phyloP scores from a whole-genome alignment of 331 rosid species.

The Phaseolus coccineus region DNA sequence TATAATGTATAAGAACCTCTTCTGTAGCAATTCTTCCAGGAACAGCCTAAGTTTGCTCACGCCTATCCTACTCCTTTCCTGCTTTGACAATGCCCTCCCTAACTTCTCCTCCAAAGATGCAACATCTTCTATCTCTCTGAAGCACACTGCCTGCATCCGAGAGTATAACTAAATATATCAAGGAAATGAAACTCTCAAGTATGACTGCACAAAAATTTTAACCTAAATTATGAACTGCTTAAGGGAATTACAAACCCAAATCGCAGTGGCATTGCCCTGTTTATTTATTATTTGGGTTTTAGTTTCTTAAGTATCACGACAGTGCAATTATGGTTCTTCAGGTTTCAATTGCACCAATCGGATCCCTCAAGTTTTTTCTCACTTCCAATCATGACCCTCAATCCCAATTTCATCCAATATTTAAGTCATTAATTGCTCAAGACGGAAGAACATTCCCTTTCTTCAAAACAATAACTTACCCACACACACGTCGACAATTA shows the following conservation, averaged over 20 bases:
- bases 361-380: background rate
- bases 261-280: too few species aligned
- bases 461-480: background rate
- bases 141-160: constrained; percentile 71
- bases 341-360: background rate
- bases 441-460: background rate
- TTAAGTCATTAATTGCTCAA: background rate
- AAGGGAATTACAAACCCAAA: background rate
- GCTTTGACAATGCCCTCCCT: constrained; percentile 76
- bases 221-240: constrained; percentile 19
- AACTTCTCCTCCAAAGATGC: constrained; percentile 82
- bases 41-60: constrained; percentile 86
- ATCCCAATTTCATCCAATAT: background rate
- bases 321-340: background rate
- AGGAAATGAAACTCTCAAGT: constrained; percentile 13
- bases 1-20: constrained; percentile 59
- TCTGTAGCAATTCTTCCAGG: constrained; percentile 87
- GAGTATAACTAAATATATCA: constrained; percentile 36
- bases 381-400: background rate
- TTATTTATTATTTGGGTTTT: background rate
- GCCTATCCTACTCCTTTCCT: constrained; percentile 92
- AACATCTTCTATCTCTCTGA: constrained; percentile 88
- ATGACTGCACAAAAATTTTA: background rate
- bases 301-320: background rate
- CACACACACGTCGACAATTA: background rate